Conservation (phyloP, 768 basidiomycete genomes). For the Mrakia hoshinonis region DNA sequence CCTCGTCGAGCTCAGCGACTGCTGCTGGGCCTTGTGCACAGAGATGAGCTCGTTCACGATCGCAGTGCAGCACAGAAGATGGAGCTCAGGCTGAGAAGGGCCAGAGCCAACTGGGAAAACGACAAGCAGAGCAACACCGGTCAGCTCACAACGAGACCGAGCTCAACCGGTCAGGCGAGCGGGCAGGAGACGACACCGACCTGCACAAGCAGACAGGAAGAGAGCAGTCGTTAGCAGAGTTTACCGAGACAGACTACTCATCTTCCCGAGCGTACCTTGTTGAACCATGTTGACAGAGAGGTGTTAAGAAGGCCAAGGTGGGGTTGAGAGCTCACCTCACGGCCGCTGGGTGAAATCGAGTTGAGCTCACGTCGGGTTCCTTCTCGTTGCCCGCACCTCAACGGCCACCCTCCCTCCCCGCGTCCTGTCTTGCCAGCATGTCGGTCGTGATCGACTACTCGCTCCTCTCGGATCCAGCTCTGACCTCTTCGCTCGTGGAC, state of each 20-base stretch:
- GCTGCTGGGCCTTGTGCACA: slow-evolving; percentile 30
- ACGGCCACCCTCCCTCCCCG: neutral
- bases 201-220: no score
- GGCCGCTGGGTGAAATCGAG: neutral
- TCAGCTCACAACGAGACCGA: neutral
- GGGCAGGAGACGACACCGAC: no score
- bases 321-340: neutral
- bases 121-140: neutral
- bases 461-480: slow-evolving; percentile 46
- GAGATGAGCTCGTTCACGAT: slow-evolving; percentile 88
- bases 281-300: neutral
- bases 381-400: neutral
- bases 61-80: slow-evolving; percentile 83
- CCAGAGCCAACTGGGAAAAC: neutral
- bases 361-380: neutral
- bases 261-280: slow-evolving; percentile 9
- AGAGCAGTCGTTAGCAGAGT: no score
- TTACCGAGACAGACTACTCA: no score
- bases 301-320: neutral
- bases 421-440: no score
- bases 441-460: slow-evolving; percentile 93
- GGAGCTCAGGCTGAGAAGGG: slow-evolving; percentile 63
- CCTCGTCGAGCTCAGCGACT: slow-evolving; percentile 55
- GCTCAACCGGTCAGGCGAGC: no score
- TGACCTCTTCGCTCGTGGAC: slow-evolving; percentile 59